Conservation (phyloP, 2,329 filamentous ascomycete species). For the Blastomyces emzantsi region DNA sequence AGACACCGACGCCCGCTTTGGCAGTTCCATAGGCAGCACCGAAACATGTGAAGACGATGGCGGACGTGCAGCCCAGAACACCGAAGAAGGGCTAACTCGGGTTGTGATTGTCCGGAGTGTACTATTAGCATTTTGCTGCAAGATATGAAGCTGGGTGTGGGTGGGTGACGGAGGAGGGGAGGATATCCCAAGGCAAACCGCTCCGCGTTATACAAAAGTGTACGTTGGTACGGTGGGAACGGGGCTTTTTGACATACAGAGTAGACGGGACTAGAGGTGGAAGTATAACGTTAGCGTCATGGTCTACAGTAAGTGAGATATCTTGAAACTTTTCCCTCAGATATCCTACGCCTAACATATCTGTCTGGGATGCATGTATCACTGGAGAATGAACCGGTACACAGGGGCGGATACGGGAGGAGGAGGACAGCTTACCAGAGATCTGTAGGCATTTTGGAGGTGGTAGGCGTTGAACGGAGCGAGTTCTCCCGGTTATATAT, state of each 20-base stretch:
- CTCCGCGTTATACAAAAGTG: neutral
- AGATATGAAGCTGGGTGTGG: constrained; percentile 12
- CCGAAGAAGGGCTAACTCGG: constrained; percentile 72
- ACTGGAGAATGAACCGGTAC: neutral
- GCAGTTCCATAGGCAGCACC: constrained; percentile 97
- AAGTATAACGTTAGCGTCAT: constrained; percentile 15
- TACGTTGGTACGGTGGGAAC: neutral
- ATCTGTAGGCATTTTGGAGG: constrained; percentile 58
- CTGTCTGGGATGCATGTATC: neutral
- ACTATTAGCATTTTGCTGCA: constrained; percentile 16
- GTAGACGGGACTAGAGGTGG: constrained; percentile 73
- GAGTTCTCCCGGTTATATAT: constrained; percentile 11
- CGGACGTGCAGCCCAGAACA: constrained; percentile 90
- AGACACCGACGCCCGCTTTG: constrained; percentile 98
- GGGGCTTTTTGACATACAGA: constrained; percentile 63
- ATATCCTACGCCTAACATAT: neutral
- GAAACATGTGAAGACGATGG: constrained; percentile 94
- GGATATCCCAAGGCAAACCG: neutral
- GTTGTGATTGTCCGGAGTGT: constrained; percentile 9
- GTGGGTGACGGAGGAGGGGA: neutral
- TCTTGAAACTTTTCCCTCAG: neutral
- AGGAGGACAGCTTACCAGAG: constrained; percentile 60
- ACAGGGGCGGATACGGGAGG: constrained; percentile 11
- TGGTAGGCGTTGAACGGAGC: constrained; percentile 9
- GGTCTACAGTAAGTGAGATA: neutral